Base-by-base conservation (phyloP, 2,329 filamentous ascomycete genomes). In the Orbilia brochopaga region DNA sequence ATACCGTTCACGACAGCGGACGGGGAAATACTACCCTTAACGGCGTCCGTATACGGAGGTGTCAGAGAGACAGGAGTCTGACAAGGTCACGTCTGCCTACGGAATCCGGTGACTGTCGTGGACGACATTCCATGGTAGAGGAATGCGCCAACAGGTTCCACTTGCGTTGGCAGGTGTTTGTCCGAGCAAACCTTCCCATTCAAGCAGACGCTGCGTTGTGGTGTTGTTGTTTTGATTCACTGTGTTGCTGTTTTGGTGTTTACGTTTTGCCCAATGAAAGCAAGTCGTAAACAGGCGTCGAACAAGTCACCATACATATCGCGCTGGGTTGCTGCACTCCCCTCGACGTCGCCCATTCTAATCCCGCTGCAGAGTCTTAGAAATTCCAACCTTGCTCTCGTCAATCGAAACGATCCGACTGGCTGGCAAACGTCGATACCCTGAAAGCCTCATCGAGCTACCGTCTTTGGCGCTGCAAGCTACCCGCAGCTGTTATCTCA, bases 221-320 rank as follows among this genome's bases (percentile, higher is more conserved):
- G 42, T 46, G 66, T 70, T 70, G 66, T 64, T 70, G 61, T 70
- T 70, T 58, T 59, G 65, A 58, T 69, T 56, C 59, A 17, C 30
- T 23, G 17, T 62, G 50, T 54, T 63, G 37, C 44, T 23, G 46
- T 64, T 53, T 69, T 69, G 58, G 58, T 70, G 66, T 70, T 70
- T 70, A 70, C 59, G 51, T 70, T 58, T 63, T 44, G 32, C 66
- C 66, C 58, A 59, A 64, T 64, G 53, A 70, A 60, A 27, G 42
- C 27, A 24, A 30, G 21, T 46, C 66, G 56, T 69, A 69, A 61
- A 69, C 56, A 46, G 11, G 8, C 56, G 24, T 30, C 35, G 51
- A 24, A 46, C 66, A 70, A 59, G 53, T 70, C 66, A 70, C 59
- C 59, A 10, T 55, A 63, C 66, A 70, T 63, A 21, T 40, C n/a